phyloP scores from a whole-genome alignment of 768 basidiomycete species.

The Pulveroboletus sp. region DNA sequence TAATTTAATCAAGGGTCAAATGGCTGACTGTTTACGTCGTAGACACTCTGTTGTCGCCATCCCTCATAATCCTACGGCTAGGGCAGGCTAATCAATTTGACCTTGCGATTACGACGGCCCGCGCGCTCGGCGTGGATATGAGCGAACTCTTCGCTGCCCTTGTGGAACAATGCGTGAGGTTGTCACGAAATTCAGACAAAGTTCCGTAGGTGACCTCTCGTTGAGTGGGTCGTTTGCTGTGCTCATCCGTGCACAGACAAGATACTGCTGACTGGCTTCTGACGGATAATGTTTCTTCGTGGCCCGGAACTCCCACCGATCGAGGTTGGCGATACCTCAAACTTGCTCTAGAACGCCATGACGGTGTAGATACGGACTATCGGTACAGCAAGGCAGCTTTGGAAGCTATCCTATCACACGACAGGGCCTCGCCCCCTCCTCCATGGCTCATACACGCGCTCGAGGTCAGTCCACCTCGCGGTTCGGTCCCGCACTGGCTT shows the following conservation, averaged over 20 bases:
- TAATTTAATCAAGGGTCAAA: slow-evolving; percentile 6
- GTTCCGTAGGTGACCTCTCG: slow-evolving; percentile 44
- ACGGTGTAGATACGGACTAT: slow-evolving; percentile 64
- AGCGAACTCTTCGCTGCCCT: slow-evolving; percentile 76
- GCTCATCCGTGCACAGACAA: slow-evolving; percentile 40
- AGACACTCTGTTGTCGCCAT: slow-evolving; percentile 53
- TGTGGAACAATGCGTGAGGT: slow-evolving; percentile 71
- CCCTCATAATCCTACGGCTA: slow-evolving; percentile 70
- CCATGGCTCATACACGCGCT: slow-evolving; percentile 79
- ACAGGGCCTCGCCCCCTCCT: slow-evolving; percentile 60
- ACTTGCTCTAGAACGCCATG: slow-evolving; percentile 71
- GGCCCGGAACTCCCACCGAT: slow-evolving; percentile 76
- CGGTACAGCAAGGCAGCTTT: slow-evolving; percentile 72
- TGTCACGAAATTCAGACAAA: slow-evolving; percentile 59
- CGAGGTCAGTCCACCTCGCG: slow-evolving; percentile 42
- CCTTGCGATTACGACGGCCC: slow-evolving; percentile 71
- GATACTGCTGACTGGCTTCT: slow-evolving; percentile 80
- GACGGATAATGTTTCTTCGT: slow-evolving; percentile 73
- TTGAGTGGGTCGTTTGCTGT: not conserved
- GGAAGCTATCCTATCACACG: slow-evolving; percentile 69
- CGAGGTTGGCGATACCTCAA: slow-evolving; percentile 89
- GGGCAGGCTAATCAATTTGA: slow-evolving; percentile 77
- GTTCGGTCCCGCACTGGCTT: not conserved
- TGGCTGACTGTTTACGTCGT: slow-evolving; percentile 22
- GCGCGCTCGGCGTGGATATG: slow-evolving; percentile 79